Base-by-base conservation (phyloP, 164 flowering plant species). In the Vitis riparia region DNA sequence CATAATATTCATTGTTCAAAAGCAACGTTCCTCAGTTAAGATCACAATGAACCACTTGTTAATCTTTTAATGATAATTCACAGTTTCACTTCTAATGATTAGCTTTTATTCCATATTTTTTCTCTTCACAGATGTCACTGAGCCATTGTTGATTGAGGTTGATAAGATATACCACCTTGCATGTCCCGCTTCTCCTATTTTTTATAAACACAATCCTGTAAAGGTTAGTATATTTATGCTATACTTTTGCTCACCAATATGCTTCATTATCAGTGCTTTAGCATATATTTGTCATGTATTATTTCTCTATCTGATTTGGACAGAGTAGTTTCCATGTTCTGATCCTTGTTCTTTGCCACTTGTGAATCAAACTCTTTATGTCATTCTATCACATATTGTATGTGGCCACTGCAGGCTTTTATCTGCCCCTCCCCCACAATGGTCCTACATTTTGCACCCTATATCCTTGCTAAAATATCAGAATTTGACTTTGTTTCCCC, bases 141-240 rank as follows among this genome's bases (percentile, higher is more conserved):
- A 92, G 79, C 88, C 97, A 32, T 71, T 94, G 65, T 71, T 94
- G 81, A 44, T 94, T n/a, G 98, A 94, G 72, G 97, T 94, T 67
- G 98, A 94, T 78, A 94, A 85, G 74, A 94, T 94, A 72, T 94
- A 92, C 73, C 98, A 92, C 75, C 91, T 94, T 62, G 98, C 98
- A 68, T 94, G 98, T 78, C 98, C 97, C 37, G 98, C 98, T 53
- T 94, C 97, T 55, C 98, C 98, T 27, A 91, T 94, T 72, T 92
- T 91, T 75, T 94, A 94, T 85, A 94, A 94, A 59, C 76, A 87
- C 82, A 94, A 92, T 72, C 97, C 98, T 69, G 97, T 94, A 50
- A 94, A 94, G 88, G 94, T 86, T 63, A 30, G 55, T 68, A 9
- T 58, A 9, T 66, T 8, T 51, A 7, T 9, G 55, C 44, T 27